phyloP scores from a whole-genome alignment of 78 protist genomes.

The Dictyostelium brefeldianum region DNA sequence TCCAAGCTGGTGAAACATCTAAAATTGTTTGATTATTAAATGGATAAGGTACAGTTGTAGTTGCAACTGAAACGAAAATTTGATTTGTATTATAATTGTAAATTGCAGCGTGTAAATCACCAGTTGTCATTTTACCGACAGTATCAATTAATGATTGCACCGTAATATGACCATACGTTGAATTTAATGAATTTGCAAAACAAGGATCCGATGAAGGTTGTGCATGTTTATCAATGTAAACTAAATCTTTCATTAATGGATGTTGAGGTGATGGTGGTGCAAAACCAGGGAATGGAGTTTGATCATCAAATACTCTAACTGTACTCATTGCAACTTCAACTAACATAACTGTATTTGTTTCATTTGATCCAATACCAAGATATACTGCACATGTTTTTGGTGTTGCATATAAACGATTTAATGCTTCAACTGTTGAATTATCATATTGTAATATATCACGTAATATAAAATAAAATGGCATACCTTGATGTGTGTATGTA shows the following conservation, averaged over 20 bases:
- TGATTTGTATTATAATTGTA: constrained; percentile 25
- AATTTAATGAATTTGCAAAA: constrained; percentile 5
- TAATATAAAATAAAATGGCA: constrained; percentile 71
- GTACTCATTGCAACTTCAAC: constrained; percentile 31
- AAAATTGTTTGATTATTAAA: background rate
- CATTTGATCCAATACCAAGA: constrained; percentile 80
- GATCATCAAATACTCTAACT: constrained; percentile 28
- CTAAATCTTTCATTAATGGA: constrained; percentile 23
- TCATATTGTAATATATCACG: constrained; percentile 71
- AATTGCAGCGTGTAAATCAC: constrained; percentile 56
- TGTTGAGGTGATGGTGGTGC: constrained; percentile 34
- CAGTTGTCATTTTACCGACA: constrained; percentile 21
- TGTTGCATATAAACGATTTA: constrained; percentile 49
- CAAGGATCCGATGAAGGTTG: constrained; percentile 54
- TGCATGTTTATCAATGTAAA: constrained; percentile 46
- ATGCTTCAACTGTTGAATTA: constrained; percentile 43
- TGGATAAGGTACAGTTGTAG: constrained; percentile 24
- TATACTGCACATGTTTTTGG: constrained; percentile 77
- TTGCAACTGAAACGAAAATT: constrained; percentile 42
- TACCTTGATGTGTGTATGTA: constrained; percentile 44
- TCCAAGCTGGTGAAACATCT: constrained; percentile 27
- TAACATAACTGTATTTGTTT: constrained; percentile 38
- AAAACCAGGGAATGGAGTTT: constrained; percentile 47
- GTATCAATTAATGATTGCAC: background rate
- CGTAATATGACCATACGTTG: background rate